Conservation (phyloP, 352 stramenopile genomes). For the Elongisporangium undulatum region DNA sequence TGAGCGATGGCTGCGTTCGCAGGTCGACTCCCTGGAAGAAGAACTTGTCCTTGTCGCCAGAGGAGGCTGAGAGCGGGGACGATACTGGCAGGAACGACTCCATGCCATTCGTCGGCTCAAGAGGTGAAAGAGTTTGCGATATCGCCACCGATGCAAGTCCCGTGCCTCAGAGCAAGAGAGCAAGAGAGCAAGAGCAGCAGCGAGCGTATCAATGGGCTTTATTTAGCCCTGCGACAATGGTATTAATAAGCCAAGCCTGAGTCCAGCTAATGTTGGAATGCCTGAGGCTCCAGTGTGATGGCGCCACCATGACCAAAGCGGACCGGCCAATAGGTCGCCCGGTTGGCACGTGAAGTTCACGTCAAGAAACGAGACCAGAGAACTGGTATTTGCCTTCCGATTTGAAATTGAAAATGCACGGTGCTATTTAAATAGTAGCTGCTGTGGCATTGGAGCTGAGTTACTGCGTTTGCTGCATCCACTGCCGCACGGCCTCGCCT, state of each 20-base stretch:
- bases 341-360: too few relatives aligned
- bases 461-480: slow-evolving; percentile 74
- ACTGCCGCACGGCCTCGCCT: slow-evolving; percentile 58
- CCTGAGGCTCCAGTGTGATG: neutral
- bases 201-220: neutral
- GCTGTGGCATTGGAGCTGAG: neutral
- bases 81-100: neutral
- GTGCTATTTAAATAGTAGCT: neutral
- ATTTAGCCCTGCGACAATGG: neutral
- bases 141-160: neutral
- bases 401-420: neutral
- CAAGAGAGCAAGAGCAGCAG: neutral
- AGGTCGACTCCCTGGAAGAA: slow-evolving; percentile 68
- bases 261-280: neutral
- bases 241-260: neutral
- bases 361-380: too few relatives aligned
- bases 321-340: too few relatives aligned
- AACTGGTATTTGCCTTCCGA: too few relatives aligned
- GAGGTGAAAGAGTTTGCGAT: too few relatives aligned
- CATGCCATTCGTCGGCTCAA: neutral
- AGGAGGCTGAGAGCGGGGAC: neutral
- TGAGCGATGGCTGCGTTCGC: slow-evolving; percentile 58
- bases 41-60: slow-evolving; percentile 3
- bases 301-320: neutral
- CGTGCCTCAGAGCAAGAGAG: neutral